Evolutionary conservation across 2,329 filamentous ascomycete genomes (phyloP).

Genomic region (Fusarium devonianum): DNA sequence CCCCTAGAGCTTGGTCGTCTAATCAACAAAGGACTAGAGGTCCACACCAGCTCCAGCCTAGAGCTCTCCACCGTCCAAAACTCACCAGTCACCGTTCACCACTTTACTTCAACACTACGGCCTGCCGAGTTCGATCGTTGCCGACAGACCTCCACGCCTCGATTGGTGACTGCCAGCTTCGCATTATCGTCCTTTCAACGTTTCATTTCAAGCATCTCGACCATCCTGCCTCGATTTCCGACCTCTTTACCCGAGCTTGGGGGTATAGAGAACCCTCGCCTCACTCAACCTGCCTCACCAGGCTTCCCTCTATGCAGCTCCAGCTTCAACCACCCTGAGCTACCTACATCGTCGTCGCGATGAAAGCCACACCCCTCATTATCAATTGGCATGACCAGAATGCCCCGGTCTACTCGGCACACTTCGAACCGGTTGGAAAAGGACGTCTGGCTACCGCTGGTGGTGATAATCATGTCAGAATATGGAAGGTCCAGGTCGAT

Average conservation of each 20-base stretch:
- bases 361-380: slow-evolving; percentile 96
- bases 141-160: slow-evolving; percentile 31
- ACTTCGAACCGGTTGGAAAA: slow-evolving; percentile 93
- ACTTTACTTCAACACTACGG: slow-evolving; percentile 31
- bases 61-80: slow-evolving; percentile 40
- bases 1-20: slow-evolving; percentile 24
- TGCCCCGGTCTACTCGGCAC: slow-evolving; percentile 94
- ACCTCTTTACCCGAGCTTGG: slow-evolving; percentile 16
- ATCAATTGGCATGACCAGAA: slow-evolving; percentile 99
- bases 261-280: slow-evolving; percentile 32
- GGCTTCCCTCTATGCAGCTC: slow-evolving; percentile 44
- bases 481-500: slow-evolving; percentile 89
- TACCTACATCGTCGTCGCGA: slow-evolving; percentile 54
- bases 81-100: slow-evolving; percentile 33
- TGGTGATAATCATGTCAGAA: slow-evolving; percentile 93
- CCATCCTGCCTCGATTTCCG: slow-evolving; percentile 1
- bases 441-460: slow-evolving; percentile 91
- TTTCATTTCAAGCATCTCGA: slow-evolving; percentile 1
- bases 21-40: slow-evolving; percentile 32
- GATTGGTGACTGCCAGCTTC: slow-evolving; percentile 27
- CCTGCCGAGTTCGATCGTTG: slow-evolving; percentile 26
- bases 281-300: slow-evolving; percentile 33
- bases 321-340: slow-evolving; percentile 38
- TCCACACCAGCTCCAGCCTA: slow-evolving; percentile 42
- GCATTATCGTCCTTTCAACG: slow-evolving; percentile 10